phyloP scores from a whole-genome alignment of 2,329 filamentous ascomycete genomes.

The Ceratocystis destructans region DNA sequence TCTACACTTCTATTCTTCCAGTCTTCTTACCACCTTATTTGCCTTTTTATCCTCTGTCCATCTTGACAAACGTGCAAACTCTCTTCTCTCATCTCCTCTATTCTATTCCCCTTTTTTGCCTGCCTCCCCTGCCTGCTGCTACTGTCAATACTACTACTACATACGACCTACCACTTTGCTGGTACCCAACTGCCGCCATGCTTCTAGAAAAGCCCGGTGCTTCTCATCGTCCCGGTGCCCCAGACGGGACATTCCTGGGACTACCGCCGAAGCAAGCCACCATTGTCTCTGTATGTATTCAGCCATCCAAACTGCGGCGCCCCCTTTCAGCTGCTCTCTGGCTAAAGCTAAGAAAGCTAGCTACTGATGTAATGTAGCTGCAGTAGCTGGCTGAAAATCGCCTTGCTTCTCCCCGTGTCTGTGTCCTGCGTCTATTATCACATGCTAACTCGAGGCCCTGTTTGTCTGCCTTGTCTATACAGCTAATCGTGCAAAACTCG shows the following conservation, averaged over 20 bases:
- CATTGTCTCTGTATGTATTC: slow-evolving; percentile 14
- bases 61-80: no score
- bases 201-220: slow-evolving; percentile 15
- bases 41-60: not conserved
- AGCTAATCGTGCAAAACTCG: slow-evolving; percentile 66
- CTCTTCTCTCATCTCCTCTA: no score
- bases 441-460: not conserved
- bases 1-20: not conserved
- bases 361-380: not conserved
- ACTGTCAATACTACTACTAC: not conserved
- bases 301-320: not conserved
- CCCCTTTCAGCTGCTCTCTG: no score
- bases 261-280: slow-evolving; percentile 17
- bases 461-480: slow-evolving; percentile 8
- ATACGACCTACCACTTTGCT: not conserved
- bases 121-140: not conserved
- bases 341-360: no score
- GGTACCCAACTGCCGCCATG: slow-evolving; percentile 11
- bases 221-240: slow-evolving; percentile 6
- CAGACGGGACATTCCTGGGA: slow-evolving; percentile 15
- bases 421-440: not conserved
- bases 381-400: not conserved
- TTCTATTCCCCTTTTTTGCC: no score
- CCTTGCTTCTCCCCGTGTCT: not conserved
- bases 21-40: not conserved